Evolutionary conservation across 2,329 filamentous ascomycete species (phyloP), one percentile per base, ranked within the genome.

Genomic region (Cephalotrichum gorgonifer): DNA sequence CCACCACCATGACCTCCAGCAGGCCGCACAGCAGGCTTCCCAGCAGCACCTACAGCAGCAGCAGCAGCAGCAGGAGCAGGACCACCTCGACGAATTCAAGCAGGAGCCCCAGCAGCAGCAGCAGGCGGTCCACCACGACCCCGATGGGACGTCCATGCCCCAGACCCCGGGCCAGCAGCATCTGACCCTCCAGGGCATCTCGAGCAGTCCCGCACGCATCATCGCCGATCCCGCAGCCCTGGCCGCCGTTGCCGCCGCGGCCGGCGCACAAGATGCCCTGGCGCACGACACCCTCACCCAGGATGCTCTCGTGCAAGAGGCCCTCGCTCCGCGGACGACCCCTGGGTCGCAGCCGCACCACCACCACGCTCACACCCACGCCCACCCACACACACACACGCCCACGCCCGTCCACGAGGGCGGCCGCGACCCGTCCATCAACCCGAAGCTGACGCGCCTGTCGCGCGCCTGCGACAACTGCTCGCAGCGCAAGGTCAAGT

Each of bases 401-500:
- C n/a, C 47, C 12, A 23, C 45, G 11, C 26, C 51, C 15, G 25
- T 14, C 3, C 25, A 14, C 42, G 22, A 17, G 39, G 26, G 31
- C 44, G 20, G 17, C 45, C 42, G 62, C 54, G 69, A 72, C 50
- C 66, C 68, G 7, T 66, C 64, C 12, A 60, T 70, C 48, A 72
- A 71, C 49, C 68, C 68, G 15, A 79, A 78, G 62, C 64, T 75
- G 43, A 79, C 75, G 26, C 73, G 77, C 6, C 67, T 81, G 28
- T 69, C 77, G 51, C 72, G 77, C 45, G 77, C 77, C 14, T 81
- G 77, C 55, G 77, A 81, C 54, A 75, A 81, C 69, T 81, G 77
- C 59, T 79, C 76, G 51, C 73, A 76, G 61, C 74, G 77, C 50
- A 81, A 81, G 53, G 77, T 81, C 42, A 81, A 81, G 63, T 80